These are phyloP conservation scores for Spergularia marina DNA, from an alignment of 148 eudicot species.

Conservation along the genomic window DNA sequence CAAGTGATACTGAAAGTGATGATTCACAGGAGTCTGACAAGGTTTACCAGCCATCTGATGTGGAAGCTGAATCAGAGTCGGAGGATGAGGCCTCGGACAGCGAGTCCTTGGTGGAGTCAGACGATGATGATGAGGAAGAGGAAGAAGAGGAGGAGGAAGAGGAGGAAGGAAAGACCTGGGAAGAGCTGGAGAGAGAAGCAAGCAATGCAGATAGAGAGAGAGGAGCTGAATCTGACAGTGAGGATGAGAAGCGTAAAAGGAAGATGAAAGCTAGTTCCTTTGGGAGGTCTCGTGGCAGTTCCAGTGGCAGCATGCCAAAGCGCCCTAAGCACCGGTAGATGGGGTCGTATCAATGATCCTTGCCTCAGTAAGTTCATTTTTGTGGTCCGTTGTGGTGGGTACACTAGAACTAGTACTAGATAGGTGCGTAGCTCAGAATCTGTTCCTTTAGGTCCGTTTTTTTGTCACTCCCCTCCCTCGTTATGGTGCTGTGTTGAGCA, in stretches of 20 bases:
- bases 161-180: slow-evolving; percentile 90
- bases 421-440: slow-evolving; percentile 23
- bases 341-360: neutral
- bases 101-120: slow-evolving; percentile 82
- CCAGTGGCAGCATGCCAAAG: slow-evolving; percentile 48
- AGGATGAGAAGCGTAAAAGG: slow-evolving; percentile 79
- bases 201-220: slow-evolving; percentile 82
- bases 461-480: slow-evolving; percentile 8
- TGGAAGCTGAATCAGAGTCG: slow-evolving; percentile 75
- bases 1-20: slow-evolving; percentile 73
- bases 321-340: slow-evolving; percentile 62
- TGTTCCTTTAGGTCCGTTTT: slow-evolving; percentile 12
- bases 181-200: slow-evolving; percentile 95
- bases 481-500: neutral
- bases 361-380: slow-evolving; percentile 17
- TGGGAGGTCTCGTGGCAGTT: slow-evolving; percentile 68
- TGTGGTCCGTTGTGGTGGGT: slow-evolving; percentile 22
- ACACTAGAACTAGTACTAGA: slow-evolving; percentile 1
- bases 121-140: slow-evolving; percentile 78
- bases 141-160: slow-evolving; percentile 70
- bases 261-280: slow-evolving; percentile 57
- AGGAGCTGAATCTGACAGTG: slow-evolving; percentile 85
- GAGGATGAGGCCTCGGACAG: slow-evolving; percentile 88
- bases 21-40: slow-evolving; percentile 74
- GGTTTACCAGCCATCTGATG: slow-evolving; percentile 83